Conservation (phyloP, 768 basidiomycete species). For the Pleurotus tuoliensis region DNA sequence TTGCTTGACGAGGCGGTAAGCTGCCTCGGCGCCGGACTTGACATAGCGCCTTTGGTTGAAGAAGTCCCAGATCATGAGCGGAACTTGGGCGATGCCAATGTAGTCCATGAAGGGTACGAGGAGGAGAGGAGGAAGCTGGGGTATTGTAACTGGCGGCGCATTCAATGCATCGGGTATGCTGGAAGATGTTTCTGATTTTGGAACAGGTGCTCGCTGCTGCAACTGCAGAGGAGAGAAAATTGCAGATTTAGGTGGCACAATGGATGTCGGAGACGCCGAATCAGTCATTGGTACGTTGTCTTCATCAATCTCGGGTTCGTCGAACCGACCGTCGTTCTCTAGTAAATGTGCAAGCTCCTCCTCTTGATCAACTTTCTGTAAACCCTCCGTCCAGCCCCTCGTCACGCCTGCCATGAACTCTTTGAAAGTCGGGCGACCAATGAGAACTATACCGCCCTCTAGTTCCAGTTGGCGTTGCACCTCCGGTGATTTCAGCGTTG, state of each 20-base stretch:
- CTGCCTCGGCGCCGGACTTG: constrained; percentile 76
- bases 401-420: constrained; percentile 89
- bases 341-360: constrained; percentile 64
- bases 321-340: constrained; percentile 73
- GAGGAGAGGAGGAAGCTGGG: constrained; percentile 75
- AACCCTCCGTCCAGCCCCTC: constrained; percentile 76
- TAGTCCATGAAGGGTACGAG: constrained; percentile 72
- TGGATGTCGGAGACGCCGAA: constrained; percentile 11
- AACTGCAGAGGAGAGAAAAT: constrained; percentile 11
- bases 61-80: constrained; percentile 87
- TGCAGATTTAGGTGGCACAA: constrained; percentile 18
- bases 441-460: constrained; percentile 79
- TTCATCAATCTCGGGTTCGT: constrained; percentile 44
- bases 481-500: constrained; percentile 47
- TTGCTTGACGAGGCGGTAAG: constrained; percentile 65
- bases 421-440: constrained; percentile 90
- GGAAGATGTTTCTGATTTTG: neutral
- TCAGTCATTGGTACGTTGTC: constrained; percentile 17
- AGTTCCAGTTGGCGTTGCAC: constrained; percentile 56
- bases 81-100: constrained; percentile 80
- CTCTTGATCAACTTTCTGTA: constrained; percentile 68
- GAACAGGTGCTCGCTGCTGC: constrained; percentile 1
- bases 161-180: constrained; percentile 29
- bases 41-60: constrained; percentile 87
- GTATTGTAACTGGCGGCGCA: constrained; percentile 51